Percentiles rank a stretch among this genome's conserved stretches.
phyloP scores from a whole-genome alignment of 2,329 filamentous ascomycete species.

The Trichoderma simmonsii region DNA sequence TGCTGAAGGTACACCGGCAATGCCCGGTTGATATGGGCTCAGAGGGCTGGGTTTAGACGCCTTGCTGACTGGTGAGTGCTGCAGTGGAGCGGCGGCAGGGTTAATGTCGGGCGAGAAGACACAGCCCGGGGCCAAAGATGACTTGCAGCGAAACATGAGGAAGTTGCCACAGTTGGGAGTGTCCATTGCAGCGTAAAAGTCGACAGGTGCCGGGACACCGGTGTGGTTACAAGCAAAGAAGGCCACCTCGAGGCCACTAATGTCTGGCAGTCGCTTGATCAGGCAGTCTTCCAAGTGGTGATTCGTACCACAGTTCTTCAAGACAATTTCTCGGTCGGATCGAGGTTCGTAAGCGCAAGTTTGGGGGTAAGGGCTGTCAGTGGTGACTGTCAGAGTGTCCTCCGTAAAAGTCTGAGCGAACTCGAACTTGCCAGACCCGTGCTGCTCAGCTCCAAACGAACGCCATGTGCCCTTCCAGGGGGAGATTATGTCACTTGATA shows the following conservation, averaged over 20 bases:
- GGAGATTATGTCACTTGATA: neutral
- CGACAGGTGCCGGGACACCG: neutral
- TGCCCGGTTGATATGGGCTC: neutral
- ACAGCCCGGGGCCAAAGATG: neutral
- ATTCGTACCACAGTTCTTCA: no score
- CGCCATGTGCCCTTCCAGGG: neutral
- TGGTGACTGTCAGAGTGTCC: neutral
- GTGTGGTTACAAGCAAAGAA: neutral
- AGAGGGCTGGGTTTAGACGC: neutral
- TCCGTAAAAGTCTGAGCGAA: neutral
- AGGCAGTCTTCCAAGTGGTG: no score
- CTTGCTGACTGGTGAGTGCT: neutral
- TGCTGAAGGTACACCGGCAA: neutral
- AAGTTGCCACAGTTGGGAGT: neutral
- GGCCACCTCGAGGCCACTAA: neutral
- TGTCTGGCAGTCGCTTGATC: neutral
- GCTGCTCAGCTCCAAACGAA: neutral
- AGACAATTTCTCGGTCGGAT: no score
- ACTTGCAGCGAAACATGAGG: neutral
- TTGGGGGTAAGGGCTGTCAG: neutral
- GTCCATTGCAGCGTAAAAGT: neutral
- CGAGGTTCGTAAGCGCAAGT: neutral
- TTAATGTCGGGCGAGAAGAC: neutral
- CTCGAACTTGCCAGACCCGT: neutral
- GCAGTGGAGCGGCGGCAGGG: neutral